These are phyloP conservation scores for Suhomyces sp. DNA, from an alignment of 805 yeast species.

Conservation along the genomic window DNA sequence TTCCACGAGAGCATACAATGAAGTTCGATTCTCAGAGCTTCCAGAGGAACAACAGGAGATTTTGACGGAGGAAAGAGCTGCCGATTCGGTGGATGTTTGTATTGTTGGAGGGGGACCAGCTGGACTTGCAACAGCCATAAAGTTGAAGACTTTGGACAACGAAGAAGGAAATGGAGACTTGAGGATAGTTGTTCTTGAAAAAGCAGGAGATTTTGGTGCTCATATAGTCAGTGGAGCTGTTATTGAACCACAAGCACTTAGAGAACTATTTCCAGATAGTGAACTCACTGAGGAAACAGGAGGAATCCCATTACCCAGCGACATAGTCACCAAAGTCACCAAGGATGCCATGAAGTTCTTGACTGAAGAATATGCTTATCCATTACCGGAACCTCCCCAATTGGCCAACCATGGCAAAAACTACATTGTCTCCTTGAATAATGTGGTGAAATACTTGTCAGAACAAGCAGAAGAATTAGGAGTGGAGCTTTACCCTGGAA, in stretches of 20 bases:
- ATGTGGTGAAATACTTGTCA: slow-evolving; percentile 76
- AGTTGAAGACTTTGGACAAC: slow-evolving; percentile 78
- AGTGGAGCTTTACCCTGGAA: slow-evolving; percentile 89
- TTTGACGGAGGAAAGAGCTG: slow-evolving; percentile 62
- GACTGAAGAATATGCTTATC: slow-evolving; percentile 56
- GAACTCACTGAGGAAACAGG: slow-evolving; percentile 46
- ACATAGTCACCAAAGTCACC: slow-evolving; percentile 70
- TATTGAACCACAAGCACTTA: slow-evolving; percentile 82
- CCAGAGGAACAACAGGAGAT: slow-evolving; percentile 3
- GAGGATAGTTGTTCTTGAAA: slow-evolving; percentile 87
- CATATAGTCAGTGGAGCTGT: slow-evolving; percentile 95
- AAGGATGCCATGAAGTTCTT: slow-evolving; percentile 72
- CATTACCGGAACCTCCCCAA: slow-evolving; percentile 92
- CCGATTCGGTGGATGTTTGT: slow-evolving; percentile 88
- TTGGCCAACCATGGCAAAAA: slow-evolving; percentile 79
- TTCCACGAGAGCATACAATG: neutral
- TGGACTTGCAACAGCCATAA: slow-evolving; percentile 91
- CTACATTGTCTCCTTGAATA: slow-evolving; percentile 79
- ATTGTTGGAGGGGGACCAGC: slow-evolving; percentile 99
- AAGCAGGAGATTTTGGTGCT: slow-evolving; percentile 89
- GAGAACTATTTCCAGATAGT: slow-evolving; percentile 76
- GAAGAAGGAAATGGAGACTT: slow-evolving; percentile 63
- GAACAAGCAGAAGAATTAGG: slow-evolving; percentile 92
- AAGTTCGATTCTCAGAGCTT: neutral
- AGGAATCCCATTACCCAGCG: slow-evolving; percentile 77